These are phyloP conservation scores for Chenopodium suecicum DNA, from an alignment of 148 eudicot species.

Conservation along the genomic window DNA sequence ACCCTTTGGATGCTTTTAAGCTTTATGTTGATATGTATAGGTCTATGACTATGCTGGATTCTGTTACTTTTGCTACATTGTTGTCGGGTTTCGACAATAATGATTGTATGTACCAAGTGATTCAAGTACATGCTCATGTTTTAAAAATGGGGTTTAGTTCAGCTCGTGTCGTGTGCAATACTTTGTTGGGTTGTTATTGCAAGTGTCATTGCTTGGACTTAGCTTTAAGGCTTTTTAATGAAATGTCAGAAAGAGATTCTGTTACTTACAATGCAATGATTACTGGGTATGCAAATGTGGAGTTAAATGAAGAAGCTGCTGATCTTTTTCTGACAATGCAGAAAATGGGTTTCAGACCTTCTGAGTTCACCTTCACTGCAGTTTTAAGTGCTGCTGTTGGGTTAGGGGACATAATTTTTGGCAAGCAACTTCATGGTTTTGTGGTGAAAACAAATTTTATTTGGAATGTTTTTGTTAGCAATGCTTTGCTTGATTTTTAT, in stretches of 20 bases:
- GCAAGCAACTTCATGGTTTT: conserved; percentile 60
- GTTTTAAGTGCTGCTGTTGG: conserved; percentile 55
- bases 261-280: conserved; percentile 70
- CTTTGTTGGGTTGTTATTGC: conserved; percentile 73
- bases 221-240: conserved; percentile 46
- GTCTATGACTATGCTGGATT: conserved; percentile 49
- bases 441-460: conserved; percentile 50
- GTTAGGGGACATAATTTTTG: conserved; percentile 43
- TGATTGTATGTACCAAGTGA: conserved; percentile 25
- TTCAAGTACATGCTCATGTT: conserved; percentile 65
- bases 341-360: conserved; percentile 50
- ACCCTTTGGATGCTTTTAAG: conserved; percentile 50
- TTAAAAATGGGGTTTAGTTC: conserved; percentile 47
- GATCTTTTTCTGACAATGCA: conserved; percentile 58
- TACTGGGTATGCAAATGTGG: conserved; percentile 56
- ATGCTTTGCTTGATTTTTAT: conserved; percentile 72
- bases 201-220: conserved; percentile 51
- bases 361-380: conserved; percentile 82
- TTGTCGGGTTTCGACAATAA: conserved; percentile 57
- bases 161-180: conserved; percentile 50
- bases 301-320: conserved; percentile 42
- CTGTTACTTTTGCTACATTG: conserved; percentile 66
- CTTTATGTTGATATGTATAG: conserved; percentile 56
- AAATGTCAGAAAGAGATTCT: conserved; percentile 50
- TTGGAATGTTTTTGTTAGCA: conserved; percentile 57